Evolutionary conservation across 2,329 filamentous ascomycete genomes (phyloP).

Genomic region (Epichloe uncinata): DNA sequence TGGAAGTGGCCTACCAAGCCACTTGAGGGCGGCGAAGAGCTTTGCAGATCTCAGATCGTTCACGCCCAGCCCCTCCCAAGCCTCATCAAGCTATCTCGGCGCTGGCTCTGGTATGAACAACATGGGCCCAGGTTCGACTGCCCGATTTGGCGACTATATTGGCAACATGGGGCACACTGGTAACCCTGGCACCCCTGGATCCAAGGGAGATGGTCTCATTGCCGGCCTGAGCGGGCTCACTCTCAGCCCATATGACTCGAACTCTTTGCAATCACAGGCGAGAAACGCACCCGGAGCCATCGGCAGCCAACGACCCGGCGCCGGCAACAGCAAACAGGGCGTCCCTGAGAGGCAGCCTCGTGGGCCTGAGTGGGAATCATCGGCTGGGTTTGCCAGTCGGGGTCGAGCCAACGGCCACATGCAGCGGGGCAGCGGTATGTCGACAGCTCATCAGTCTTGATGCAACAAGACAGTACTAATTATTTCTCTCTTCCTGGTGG

Average conservation of each 20-base stretch:
- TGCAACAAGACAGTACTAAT: not conserved
- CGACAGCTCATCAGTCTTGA: not conserved
- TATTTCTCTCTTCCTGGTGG: not conserved
- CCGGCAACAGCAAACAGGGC: constrained; percentile 29
- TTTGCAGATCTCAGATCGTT: constrained; percentile 92
- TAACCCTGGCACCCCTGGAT: constrained; percentile 24
- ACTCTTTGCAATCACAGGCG: constrained; percentile 20
- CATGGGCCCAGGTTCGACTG: constrained; percentile 27
- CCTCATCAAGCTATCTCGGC: constrained; percentile 60
- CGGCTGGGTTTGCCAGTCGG: constrained; percentile 38
- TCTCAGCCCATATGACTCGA: constrained; percentile 37
- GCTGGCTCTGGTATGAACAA: constrained; percentile 37
- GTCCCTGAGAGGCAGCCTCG: constrained; percentile 51
- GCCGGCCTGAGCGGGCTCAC: constrained; percentile 37
- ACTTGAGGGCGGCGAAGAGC: constrained; percentile 86
- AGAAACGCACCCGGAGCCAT: constrained; percentile 47
- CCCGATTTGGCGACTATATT: constrained; percentile 34
- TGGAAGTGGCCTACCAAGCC: constrained; percentile 50
- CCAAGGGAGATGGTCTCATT: constrained; percentile 29
- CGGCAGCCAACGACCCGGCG: constrained; percentile 48
- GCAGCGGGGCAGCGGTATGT: constrained; percentile 46
- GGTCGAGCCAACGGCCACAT: constrained; percentile 46
- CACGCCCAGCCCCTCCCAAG: constrained; percentile 82
- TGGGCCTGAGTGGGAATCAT: constrained; percentile 47
- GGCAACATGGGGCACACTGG: constrained; percentile 22